Conservation (phyloP, 2,329 filamentous ascomycete species). For the Plenodomus biglobosus region DNA sequence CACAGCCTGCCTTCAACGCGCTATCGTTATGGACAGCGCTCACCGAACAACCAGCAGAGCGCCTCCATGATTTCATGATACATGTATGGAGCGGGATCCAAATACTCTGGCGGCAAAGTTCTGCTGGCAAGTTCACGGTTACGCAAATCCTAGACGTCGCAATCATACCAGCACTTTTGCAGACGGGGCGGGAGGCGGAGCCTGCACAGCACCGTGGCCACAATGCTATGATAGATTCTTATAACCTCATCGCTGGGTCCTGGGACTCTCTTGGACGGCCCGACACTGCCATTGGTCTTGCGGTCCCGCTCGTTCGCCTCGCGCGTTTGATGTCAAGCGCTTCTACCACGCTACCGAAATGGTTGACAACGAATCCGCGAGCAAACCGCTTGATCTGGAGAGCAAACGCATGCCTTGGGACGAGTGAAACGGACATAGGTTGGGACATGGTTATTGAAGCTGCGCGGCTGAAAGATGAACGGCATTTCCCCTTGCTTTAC, state of each 20-base stretch:
- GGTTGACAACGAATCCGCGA: slow-evolving; percentile 25
- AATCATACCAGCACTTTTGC: slow-evolving; percentile 27
- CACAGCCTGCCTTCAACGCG: slow-evolving; percentile 17
- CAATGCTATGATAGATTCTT: slow-evolving; percentile 23
- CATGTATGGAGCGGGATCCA: slow-evolving; percentile 24
- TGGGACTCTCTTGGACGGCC: slow-evolving; percentile 32
- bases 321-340: slow-evolving; percentile 31
- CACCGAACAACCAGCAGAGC: slow-evolving; percentile 23
- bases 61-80: slow-evolving; percentile 21
- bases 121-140: slow-evolving; percentile 19
- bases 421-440: slow-evolving; percentile 14
- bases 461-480: slow-evolving; percentile 8
- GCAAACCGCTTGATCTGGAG: slow-evolving; percentile 31
- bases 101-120: slow-evolving; percentile 21
- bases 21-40: slow-evolving; percentile 31
- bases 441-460: slow-evolving; percentile 32
- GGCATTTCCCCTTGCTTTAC: slow-evolving; percentile 30
- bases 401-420: slow-evolving; percentile 30
- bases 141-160: slow-evolving; percentile 21
- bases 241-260: slow-evolving; percentile 26
- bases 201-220: slow-evolving; percentile 1
- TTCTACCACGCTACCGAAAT: slow-evolving; percentile 23
- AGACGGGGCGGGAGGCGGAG: slow-evolving; percentile 2
- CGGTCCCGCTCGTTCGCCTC: slow-evolving; percentile 34
- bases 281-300: slow-evolving; percentile 24